phyloP scores from a whole-genome alignment of 371 early-diverging fungal genomes.

The Lichtheimia corymbifera region DNA sequence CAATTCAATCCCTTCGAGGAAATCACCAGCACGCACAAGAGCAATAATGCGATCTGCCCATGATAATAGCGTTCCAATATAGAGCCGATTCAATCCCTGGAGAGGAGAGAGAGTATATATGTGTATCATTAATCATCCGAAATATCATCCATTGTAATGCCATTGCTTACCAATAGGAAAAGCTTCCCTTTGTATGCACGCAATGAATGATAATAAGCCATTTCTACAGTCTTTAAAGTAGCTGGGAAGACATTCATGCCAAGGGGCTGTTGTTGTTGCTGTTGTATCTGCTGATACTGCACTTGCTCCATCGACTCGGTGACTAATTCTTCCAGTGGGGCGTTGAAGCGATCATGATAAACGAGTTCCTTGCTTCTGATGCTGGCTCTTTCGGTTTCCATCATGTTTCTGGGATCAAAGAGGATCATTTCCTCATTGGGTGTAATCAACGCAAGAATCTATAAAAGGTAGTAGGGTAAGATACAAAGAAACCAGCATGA shows the following conservation, averaged over 20 bases:
- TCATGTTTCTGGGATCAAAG: constrained; percentile 67
- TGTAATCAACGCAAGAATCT: constrained; percentile 67
- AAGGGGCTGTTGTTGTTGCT: not conserved
- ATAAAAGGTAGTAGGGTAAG: constrained; percentile 3
- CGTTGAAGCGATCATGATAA: constrained; percentile 67
- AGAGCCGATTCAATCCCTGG: constrained; percentile 66
- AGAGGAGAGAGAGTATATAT: not conserved
- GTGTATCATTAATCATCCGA: too few species aligned
- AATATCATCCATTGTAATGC: too few species aligned
- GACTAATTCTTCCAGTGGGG: constrained; percentile 34
- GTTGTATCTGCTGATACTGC: constrained; percentile 5
- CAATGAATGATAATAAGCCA: constrained; percentile 74
- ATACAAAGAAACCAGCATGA: not conserved
- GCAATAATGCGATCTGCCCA: constrained; percentile 81
- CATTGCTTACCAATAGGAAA: constrained; percentile 23
- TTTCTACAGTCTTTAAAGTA: constrained; percentile 50
- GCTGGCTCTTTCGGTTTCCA: constrained; percentile 62
- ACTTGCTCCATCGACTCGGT: constrained; percentile 13
- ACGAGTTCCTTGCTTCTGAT: constrained; percentile 59
- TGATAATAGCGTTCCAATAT: constrained; percentile 66
- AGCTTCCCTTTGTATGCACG: constrained; percentile 60
- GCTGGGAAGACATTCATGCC: constrained; percentile 10
- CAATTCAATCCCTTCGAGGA: constrained; percentile 68
- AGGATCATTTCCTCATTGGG: constrained; percentile 71
- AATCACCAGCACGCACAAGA: constrained; percentile 71